Evolutionary conservation across 78 protist species (phyloP), one percentile per base, ranked within the genome.

Genomic region (Emiliania huxleyi): DNA sequence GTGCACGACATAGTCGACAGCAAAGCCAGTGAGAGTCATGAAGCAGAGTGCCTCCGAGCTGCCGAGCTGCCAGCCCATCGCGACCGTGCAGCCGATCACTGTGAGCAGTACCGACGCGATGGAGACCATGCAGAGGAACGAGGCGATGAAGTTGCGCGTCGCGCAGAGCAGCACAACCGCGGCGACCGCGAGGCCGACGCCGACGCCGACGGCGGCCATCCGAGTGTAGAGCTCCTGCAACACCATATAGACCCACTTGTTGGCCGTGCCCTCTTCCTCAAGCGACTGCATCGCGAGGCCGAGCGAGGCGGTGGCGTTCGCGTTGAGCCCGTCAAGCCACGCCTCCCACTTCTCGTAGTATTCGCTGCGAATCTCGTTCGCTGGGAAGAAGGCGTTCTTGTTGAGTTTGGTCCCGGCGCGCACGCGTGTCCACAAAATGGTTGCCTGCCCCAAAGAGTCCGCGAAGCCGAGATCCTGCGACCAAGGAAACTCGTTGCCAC

Each of bases 1-100:
- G 83, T 73, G 83, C 33, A 73, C 83, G 43, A 73, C 83, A 42
- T 73, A 73, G 42, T 73, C 83, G 25, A 73, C 83, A 18, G 83
- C 83, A 15, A 73, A 73, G 37, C 83, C 83, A 5, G 83, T 73
- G 12, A 73, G 18, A 42, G 42, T 73, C 83, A 73, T 73, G 33
- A 73, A 18, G 22, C 44, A 3, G 43, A 73, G 83, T 5, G 83
- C 37, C 83, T 73, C 83, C 44, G 18, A 2, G 21, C 40, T 33
- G 37, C 83, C 83, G 42, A 73, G 83, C 83, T 73, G 44, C 83
- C 83, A 73, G 42, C 83, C 83, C 37, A 2, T 4, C 37, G 42
- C 83, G 83, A 73, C 83, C 33, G 18, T 73, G 44, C 43, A 23
- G 37, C 83, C 83, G 18, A 73, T 35, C 83, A 73, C 83, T 18